Evolutionary conservation across 2,329 filamentous ascomycete genomes (phyloP).

Genomic region (Hortaea werneckii): DNA sequence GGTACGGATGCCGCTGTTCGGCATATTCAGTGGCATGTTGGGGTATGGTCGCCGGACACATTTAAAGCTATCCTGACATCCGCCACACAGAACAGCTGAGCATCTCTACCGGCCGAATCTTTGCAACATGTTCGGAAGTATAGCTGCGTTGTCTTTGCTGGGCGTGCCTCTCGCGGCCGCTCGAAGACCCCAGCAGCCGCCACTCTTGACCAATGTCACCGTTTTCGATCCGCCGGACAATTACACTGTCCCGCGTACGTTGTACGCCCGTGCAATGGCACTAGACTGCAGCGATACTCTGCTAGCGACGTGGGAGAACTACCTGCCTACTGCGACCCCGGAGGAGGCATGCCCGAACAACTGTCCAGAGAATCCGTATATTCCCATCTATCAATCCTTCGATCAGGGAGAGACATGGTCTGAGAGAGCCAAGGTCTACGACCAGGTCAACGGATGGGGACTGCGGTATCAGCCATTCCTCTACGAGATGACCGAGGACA

Average conservation of each 20-base stretch:
- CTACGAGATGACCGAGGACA: conserved; percentile 49
- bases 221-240: conserved; percentile 16
- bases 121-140: too few species aligned
- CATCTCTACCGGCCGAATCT: too few species aligned
- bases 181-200: neutral
- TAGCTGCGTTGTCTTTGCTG: neutral
- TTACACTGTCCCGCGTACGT: conserved; percentile 29
- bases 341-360: conserved; percentile 8
- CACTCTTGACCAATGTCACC: conserved; percentile 12
- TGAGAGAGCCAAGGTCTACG: conserved; percentile 52
- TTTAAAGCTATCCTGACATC: too few species aligned
- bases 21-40: too few species aligned
- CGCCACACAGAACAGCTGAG: too few species aligned
- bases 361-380: conserved; percentile 32
- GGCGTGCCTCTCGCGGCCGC: neutral
- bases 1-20: too few species aligned
- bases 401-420: conserved; percentile 48
- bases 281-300: conserved; percentile 29
- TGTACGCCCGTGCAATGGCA: conserved; percentile 42
- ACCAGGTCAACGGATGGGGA: conserved; percentile 55
- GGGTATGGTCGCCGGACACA: too few species aligned
- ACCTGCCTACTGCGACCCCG: conserved; percentile 25
- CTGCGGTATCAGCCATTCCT: conserved; percentile 60
- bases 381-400: conserved; percentile 37
- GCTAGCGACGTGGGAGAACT: conserved; percentile 47